A percentile compares a stretch with the other conserved stretches of the same genome.
phyloP scores from a whole-genome alignment of 371 early-diverging fungal species.

The Haplosporangium sp. region DNA sequence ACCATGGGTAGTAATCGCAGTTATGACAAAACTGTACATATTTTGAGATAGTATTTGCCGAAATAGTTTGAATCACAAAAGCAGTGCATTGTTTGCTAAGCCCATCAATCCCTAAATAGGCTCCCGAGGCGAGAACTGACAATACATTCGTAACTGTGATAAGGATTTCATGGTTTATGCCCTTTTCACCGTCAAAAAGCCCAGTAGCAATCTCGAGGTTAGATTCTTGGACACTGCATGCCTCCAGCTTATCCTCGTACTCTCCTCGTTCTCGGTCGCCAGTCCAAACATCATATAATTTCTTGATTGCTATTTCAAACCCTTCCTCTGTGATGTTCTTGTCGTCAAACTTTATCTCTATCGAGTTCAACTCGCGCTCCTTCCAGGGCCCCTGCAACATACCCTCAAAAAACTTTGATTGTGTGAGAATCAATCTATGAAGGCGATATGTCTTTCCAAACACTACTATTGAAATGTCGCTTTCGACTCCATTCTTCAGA shows the following conservation, averaged over 20 bases:
- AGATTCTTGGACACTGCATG: background rate
- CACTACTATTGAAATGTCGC: slow-evolving; percentile 64
- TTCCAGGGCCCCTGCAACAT: slow-evolving; percentile 67
- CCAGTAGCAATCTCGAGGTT: background rate
- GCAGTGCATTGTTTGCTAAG: slow-evolving; percentile 26
- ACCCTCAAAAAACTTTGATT: slow-evolving; percentile 66
- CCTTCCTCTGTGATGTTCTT: slow-evolving; percentile 33
- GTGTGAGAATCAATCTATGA: slow-evolving; percentile 68
- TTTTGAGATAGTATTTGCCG: background rate
- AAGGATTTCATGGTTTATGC: background rate
- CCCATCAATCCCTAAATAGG: slow-evolving; percentile 32
- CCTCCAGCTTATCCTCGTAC: background rate
- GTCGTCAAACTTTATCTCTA: slow-evolving; percentile 57
- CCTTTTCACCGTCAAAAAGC: background rate
- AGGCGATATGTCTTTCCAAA: slow-evolving; percentile 66
- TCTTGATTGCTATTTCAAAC: slow-evolving; percentile 35
- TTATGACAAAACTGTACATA: slow-evolving; percentile 20
- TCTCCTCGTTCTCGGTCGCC: slow-evolving; percentile 9
- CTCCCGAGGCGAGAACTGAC: slow-evolving; percentile 29
- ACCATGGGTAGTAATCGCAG: slow-evolving; percentile 41
- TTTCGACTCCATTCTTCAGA: slow-evolving; percentile 64
- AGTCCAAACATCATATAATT: slow-evolving; percentile 39
- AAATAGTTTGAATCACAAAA: slow-evolving; percentile 19
- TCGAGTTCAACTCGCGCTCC: slow-evolving; percentile 49
- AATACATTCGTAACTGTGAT: slow-evolving; percentile 23